Percentiles rank a stretch among this genome's conserved stretches.
phyloP scores from a whole-genome alignment of 2,329 filamentous ascomycete species.

The Phaeophleospora eucalypticola region DNA sequence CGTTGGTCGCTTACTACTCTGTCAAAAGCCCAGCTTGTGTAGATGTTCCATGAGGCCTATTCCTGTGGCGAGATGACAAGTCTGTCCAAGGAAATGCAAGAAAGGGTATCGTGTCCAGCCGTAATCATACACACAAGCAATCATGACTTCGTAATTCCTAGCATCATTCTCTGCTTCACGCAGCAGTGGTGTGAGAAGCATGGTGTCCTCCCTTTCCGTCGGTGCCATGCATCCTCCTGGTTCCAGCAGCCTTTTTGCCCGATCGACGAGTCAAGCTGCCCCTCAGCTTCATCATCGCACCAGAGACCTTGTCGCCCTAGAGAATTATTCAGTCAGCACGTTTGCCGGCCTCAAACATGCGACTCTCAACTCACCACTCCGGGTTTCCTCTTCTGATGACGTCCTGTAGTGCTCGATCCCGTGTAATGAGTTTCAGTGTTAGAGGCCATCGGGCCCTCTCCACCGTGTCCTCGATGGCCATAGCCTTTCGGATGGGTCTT shows the following conservation, averaged over 20 bases:
- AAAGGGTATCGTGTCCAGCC: no score
- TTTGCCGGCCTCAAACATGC: no score
- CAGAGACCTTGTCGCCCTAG: conserved; percentile 73
- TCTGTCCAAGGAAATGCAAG: no score
- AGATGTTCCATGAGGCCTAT: no score
- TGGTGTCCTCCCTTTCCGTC: conserved; percentile 22
- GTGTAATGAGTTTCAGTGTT: conserved; percentile 23
- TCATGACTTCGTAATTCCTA: no score
- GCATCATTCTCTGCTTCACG: no score
- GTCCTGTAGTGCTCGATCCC: conserved; percentile 39
- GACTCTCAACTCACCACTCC: conserved; percentile 30
- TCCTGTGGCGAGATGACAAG: no score
- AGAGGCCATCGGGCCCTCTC: conserved; percentile 22
- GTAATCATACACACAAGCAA: no score
- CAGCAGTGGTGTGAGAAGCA: no score
- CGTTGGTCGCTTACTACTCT: no score
- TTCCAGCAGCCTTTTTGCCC: conserved; percentile 57
- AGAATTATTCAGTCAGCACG: no score
- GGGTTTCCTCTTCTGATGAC: conserved; percentile 64
- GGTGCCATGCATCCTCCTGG: conserved; percentile 34
- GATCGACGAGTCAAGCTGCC: conserved; percentile 65
- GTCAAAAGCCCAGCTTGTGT: no score
- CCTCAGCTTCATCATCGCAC: conserved; percentile 69
- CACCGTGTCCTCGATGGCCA: conserved; percentile 24
- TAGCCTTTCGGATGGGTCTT: conserved; percentile 28